These are phyloP conservation scores for Huntiella abstrusa DNA, from an alignment of 2,329 filamentous ascomycete genomes.

Conservation along the genomic window DNA sequence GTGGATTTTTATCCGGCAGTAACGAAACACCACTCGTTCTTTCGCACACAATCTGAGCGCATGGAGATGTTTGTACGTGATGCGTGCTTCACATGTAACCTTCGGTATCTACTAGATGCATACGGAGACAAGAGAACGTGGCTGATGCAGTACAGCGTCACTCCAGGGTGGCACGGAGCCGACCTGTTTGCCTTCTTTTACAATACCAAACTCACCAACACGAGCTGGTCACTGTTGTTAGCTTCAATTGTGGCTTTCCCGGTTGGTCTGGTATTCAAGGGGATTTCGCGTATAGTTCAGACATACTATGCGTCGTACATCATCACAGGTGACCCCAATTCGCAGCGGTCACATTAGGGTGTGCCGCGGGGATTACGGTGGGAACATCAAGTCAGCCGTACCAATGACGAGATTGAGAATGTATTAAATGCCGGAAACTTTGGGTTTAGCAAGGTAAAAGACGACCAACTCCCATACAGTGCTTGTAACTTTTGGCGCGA, in stretches of 20 bases:
- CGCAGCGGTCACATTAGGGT: constrained; percentile 16
- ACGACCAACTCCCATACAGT: constrained; percentile 16
- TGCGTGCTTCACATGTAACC: constrained; percentile 21
- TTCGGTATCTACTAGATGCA: constrained; percentile 21
- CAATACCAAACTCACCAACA: constrained; percentile 17
- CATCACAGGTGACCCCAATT: constrained; percentile 23
- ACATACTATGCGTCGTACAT: constrained; percentile 23
- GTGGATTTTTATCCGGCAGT: constrained; percentile 17
- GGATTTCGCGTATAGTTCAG: constrained; percentile 21
- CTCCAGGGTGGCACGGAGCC: constrained; percentile 22
- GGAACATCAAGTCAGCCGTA: constrained; percentile 16
- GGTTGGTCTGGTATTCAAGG: constrained; percentile 17
- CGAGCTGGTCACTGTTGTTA: constrained; percentile 15
- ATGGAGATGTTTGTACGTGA: constrained; percentile 18
- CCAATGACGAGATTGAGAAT: constrained; percentile 14
- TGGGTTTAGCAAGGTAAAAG: constrained; percentile 17
- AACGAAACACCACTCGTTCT: constrained; percentile 12
- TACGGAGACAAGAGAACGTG: constrained; percentile 19
- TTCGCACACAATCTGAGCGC: constrained; percentile 16
- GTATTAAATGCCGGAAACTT: constrained; percentile 20
- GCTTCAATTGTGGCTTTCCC: constrained; percentile 16
- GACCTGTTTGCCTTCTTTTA: constrained; percentile 25
- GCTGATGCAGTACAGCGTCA: constrained; percentile 23
- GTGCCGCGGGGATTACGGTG: constrained; percentile 20
- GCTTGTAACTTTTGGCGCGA: constrained; percentile 20